Percentiles rank a stretch among this genome's conserved stretches.
Evolutionary conservation across 2,329 filamentous ascomycete genomes (phyloP).

Genomic region (Phaeoacremonium minimum): DNA sequence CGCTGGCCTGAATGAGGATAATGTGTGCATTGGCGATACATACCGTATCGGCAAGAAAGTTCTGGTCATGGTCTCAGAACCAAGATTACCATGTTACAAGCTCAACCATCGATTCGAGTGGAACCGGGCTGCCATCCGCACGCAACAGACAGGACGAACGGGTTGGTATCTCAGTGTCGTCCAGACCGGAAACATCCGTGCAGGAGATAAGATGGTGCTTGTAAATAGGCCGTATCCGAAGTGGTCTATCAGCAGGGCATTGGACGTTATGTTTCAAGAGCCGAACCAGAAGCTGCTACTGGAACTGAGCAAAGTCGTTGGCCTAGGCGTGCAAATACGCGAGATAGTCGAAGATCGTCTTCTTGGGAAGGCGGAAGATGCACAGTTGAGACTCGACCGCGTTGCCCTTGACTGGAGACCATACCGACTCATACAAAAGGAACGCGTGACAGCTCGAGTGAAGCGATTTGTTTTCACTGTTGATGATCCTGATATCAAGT

Average conservation of each 20-base stretch:
- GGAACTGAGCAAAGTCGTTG: not conserved
- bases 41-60: not conserved
- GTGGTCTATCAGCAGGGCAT: constrained; percentile 5
- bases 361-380: not conserved
- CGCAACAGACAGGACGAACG: not conserved
- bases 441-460: not conserved
- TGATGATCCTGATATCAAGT: too few species aligned
- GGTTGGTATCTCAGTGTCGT: constrained; percentile 1
- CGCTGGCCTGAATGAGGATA: not conserved
- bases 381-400: too few species aligned
- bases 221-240: not conserved
- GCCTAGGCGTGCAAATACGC: not conserved
- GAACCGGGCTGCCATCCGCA: not conserved
- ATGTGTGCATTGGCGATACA: constrained; percentile 1
- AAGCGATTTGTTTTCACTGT: too few species aligned
- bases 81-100: constrained; percentile 1
- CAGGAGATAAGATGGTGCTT: constrained; percentile 1
- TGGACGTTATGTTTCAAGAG: not conserved
- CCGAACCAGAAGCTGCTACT: not conserved
- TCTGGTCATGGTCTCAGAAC: not conserved
- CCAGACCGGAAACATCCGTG: not conserved
- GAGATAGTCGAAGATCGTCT: not conserved
- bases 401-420: constrained; percentile 1
- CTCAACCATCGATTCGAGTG: not conserved
- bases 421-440: not conserved